Base-by-base conservation (phyloP, 805 yeast species). In the Saccharomycopsis malanga region DNA sequence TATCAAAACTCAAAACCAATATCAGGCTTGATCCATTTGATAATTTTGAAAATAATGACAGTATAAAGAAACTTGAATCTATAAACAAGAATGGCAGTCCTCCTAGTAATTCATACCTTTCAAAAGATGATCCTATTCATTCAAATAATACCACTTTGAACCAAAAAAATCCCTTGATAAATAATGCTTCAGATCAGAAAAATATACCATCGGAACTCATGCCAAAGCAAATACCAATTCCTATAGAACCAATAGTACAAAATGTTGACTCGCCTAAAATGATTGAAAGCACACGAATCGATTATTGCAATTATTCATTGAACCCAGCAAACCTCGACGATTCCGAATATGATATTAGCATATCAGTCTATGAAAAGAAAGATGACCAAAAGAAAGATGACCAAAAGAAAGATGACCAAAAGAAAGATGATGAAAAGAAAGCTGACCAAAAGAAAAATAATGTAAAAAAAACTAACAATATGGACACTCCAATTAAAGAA, bases 251-350 rank as follows among this genome's bases (percentile, higher is more conserved):
- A n/a, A n/a, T n/a, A n/a, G n/a, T n/a, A n/a, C n/a, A n/a, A n/a
- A n/a, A n/a, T n/a, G n/a, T n/a, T n/a, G n/a, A n/a, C n/a, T 10
- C 36, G 5, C 36, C 36, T 10, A 30, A 17, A 9, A 12, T 20
- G 2, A 36, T 30, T 15, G 40, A 49, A 30, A 40, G 49, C 29
- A 40, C 43, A 15, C 35, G 41, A 36, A 20, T 45, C 7, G 50
- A 49, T 34, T 49, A 23, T 25, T 40, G 29, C n/a, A 40, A 46
- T 27, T 49, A 52, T 21, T 45, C 49, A 22, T 20, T 51, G 3
- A 51, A 51, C 39, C 54, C 54, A n/a, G 46, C 39, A 2, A 43
- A 51, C 41, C 30, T 48, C 12, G 54, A 51, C 25, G 54, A 49
- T 43, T 51, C 54, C 20, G 54, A 41, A 14, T 51, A 23, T 47